Percentiles rank a stretch among this genome's conserved stretches.
These are phyloP conservation scores for Prototheca stagnorum DNA, from an alignment of 163 green algal species.

Conservation along the genomic window DNA sequence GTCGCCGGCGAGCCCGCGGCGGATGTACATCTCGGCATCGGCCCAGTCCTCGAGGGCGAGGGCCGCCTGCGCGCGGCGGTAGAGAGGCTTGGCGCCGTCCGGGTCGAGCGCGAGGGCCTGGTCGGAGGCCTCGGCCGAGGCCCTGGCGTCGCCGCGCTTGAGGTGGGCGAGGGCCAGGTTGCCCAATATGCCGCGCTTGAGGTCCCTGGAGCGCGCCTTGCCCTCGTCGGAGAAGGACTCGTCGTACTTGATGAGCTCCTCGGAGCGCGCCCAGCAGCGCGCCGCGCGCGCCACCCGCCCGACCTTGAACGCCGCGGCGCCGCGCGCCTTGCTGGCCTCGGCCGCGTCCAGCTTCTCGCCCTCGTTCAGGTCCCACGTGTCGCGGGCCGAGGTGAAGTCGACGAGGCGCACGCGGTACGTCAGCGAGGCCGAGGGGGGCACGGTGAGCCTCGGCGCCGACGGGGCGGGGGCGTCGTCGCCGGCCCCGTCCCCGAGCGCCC, in stretches of 20 bases:
- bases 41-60: conserved; percentile 51
- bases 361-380: conserved; percentile 76
- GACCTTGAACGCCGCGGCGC: conserved; percentile 56
- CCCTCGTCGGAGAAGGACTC: conserved; percentile 32
- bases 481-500: conserved; percentile 11
- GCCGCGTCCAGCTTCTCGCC: conserved; percentile 52
- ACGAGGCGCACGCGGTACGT: conserved; percentile 46
- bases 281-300: conserved; percentile 29
- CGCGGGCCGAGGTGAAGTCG: conserved; percentile 15
- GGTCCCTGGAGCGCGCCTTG: conserved; percentile 31
- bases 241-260: conserved; percentile 17
- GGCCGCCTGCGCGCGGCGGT: conserved; percentile 65
- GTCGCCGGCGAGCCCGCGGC: conserved; percentile 35
- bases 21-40: conserved; percentile 69
- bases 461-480: conserved; percentile 24
- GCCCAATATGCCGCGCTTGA: conserved; percentile 56
- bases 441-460: conserved; percentile 12
- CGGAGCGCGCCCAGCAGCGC: conserved; percentile 26
- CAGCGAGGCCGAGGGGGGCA: conserved; percentile 61
- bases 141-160: conserved; percentile 41
- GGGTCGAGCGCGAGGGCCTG: conserved; percentile 68
- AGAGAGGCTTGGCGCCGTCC: conserved; percentile 85
- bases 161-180: conserved; percentile 75
- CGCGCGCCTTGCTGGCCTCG: conserved; percentile 40
- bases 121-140: conserved; percentile 32